Base-by-base conservation (phyloP, 2,329 filamentous ascomycete genomes). In the Metarhizium anisopliae region DNA sequence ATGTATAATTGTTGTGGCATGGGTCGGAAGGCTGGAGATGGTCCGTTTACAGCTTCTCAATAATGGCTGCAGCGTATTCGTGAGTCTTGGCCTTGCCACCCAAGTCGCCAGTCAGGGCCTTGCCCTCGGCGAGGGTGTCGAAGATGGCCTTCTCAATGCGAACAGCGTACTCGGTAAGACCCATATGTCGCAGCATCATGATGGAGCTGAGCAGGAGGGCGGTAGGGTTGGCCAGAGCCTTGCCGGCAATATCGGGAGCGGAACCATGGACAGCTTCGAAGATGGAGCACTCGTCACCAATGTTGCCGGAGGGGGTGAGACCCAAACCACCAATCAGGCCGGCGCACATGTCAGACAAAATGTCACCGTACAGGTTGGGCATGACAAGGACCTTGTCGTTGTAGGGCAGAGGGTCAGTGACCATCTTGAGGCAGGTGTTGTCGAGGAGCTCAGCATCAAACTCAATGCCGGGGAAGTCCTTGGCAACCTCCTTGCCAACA, bases 151-250 rank as follows among this genome's bases (percentile, higher is more conserved):
- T 88, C 82, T 97, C 90, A 70, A 99, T 97, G 73, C 85, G 86
- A 72, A 80, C 74, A 64, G 94, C 94, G 73, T 97, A 85, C 61
- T 90, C 81, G 73, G 78, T 85, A 62, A 99, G 82, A 68, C 89
- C 86, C 93, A 99, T 97, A 79, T 99, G 94, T 75, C 94, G 87
- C 82, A 99, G 78, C 94, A 99, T 97, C 94, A 99, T 97, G 79
- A 97, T 94, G 73, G 89, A 95, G 74, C 84, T 90, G 69, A 97
- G 87, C 62, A 99, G 85, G 65, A 99, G 85, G 58, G 94, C 94
- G 59, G 94, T 97, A 60, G 94, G 94, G 84, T 99, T 99, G 69
- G 94, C 94, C 65, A 97, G 87, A 64, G 84, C 88, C 84, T 96
- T 91, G 74, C 93, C 93, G 62, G 90, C 91, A 72, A 97, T 97